Conservation (phyloP, 495 filamentous ascomycete species). For the Aspergillus campestris region DNA sequence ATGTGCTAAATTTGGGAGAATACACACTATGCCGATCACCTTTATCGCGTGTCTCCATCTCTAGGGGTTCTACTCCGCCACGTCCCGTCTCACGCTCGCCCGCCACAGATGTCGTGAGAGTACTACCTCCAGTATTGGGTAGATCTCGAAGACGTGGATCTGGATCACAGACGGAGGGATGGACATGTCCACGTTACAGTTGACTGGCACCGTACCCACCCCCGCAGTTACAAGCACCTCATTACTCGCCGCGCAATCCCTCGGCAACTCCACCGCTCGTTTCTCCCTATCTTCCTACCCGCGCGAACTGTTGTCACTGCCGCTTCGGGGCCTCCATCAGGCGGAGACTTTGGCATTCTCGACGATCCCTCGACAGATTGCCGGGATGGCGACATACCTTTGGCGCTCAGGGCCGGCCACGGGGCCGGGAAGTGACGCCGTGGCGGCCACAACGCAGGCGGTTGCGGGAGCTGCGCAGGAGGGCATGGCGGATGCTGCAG, state of each 20-base stretch:
- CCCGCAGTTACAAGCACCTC: slow-evolving; percentile 5
- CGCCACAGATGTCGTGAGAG: too few relatives aligned
- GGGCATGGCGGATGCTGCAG: slow-evolving; percentile 19
- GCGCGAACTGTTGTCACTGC: slow-evolving; percentile 25
- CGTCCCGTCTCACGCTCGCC: too few relatives aligned
- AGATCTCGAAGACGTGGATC: too few relatives aligned
- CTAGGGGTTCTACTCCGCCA: too few relatives aligned
- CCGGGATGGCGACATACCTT: slow-evolving; percentile 17
- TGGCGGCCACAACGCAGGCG: slow-evolving; percentile 21
- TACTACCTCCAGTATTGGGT: too few relatives aligned
- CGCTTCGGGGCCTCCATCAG: slow-evolving; percentile 31
- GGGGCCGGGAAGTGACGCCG: slow-evolving; percentile 17
- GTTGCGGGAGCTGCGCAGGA: slow-evolving; percentile 22
- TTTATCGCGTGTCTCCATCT: too few relatives aligned
- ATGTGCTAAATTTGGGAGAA: too few relatives aligned
- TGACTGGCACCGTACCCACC: background rate
- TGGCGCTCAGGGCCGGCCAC: slow-evolving; percentile 20
- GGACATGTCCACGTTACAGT: slow-evolving; percentile 9
- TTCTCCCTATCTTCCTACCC: slow-evolving; percentile 25
- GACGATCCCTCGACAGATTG: slow-evolving; percentile 30
- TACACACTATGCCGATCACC: too few relatives aligned
- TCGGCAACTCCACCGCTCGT: slow-evolving; percentile 12
- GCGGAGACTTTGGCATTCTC: slow-evolving; percentile 31
- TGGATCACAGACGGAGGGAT: too few relatives aligned
- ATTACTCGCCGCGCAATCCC: slow-evolving; percentile 4